Percentiles rank a stretch among this genome's conserved stretches.
phyloP scores from a whole-genome alignment of 257 asterid species.

The Jaltomata sinuosa region DNA sequence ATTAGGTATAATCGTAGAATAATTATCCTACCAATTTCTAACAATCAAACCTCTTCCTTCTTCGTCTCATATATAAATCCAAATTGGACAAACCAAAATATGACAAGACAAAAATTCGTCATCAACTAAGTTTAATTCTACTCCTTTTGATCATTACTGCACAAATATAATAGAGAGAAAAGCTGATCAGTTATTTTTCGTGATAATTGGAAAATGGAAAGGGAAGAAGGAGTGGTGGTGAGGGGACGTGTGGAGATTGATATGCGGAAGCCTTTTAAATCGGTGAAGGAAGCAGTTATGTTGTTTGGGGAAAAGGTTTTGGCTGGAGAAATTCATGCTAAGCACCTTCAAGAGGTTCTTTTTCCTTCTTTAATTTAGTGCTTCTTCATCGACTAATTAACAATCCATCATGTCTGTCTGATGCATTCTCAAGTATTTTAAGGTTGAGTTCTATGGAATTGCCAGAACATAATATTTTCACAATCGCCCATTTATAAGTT shows the following conservation, averaged over 20 bases:
- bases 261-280: constrained; percentile 64
- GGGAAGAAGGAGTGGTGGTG: constrained; percentile 61
- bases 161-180: background rate
- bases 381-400: background rate
- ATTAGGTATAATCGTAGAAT: constrained; percentile 1
- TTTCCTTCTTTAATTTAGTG: background rate
- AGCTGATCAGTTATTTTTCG: background rate
- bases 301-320: constrained; percentile 77
- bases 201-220: constrained; percentile 20
- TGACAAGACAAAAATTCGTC: background rate
- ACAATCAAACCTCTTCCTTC: constrained; percentile 4
- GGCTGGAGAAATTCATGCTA: constrained; percentile 65
- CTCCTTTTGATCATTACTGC: background rate
- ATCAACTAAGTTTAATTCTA: background rate
- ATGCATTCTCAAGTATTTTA: background rate
- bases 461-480: background rate
- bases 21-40: background rate
- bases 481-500: background rate
- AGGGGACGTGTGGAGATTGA: constrained; percentile 86
- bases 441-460: background rate
- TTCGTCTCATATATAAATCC: background rate
- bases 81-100: background rate
- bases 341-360: constrained; percentile 51
- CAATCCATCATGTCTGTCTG: background rate
- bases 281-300: constrained; percentile 70